Conservation (phyloP, 2,329 filamentous ascomycete species). For the Trichoderma simmonsii region DNA sequence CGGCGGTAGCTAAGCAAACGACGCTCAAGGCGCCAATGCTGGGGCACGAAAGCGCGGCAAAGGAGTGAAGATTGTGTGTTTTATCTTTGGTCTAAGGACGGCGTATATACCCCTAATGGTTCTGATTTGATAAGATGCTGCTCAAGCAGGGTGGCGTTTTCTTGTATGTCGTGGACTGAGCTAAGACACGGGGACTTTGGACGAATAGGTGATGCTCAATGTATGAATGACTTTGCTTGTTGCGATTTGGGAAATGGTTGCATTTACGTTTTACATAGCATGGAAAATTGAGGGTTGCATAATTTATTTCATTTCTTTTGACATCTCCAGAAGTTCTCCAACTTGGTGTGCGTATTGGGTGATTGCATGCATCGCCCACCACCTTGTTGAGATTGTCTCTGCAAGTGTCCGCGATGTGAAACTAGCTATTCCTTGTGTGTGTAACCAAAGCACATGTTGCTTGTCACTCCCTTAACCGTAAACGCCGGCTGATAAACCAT, state of each 20-base stretch:
- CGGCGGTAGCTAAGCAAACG: constrained; percentile 9
- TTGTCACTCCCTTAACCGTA: background rate
- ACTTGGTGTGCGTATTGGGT: background rate
- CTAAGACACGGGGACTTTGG: background rate
- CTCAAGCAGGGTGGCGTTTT: background rate
- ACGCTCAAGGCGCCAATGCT: background rate
- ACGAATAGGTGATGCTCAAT: background rate
- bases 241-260: background rate
- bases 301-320: background rate
- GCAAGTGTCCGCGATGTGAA: background rate
- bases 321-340: background rate
- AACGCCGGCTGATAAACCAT: background rate
- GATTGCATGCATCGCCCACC: background rate
- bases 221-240: background rate
- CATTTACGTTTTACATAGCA: background rate
- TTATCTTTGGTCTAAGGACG: constrained; percentile 10
- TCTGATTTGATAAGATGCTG: constrained; percentile 8
- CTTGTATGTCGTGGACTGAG: constrained; percentile 4
- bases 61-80: constrained; percentile 7
- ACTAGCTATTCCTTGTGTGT: background rate
- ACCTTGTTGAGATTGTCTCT: background rate
- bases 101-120: constrained; percentile 4
- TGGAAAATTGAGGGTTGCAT: background rate
- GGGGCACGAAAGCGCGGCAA: background rate
- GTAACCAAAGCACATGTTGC: background rate